Percentiles rank a stretch among this genome's conserved stretches.
Conservation (phyloP, 257 asterid genomes). For the Solanum chilense region DNA sequence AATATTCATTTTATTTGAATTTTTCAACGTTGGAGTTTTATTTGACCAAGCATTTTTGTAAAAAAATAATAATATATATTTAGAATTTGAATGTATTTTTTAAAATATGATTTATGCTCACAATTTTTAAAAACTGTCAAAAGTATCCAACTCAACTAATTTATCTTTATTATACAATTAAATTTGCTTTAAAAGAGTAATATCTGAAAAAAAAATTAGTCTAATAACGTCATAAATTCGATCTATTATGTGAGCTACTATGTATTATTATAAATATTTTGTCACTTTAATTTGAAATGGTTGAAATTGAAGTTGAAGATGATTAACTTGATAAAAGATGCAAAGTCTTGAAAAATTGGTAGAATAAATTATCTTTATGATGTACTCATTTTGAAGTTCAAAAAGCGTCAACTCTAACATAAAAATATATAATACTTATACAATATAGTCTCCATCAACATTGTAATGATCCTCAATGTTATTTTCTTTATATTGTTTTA, state of each 20-base stretch:
- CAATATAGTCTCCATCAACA: not conserved
- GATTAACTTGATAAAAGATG: too few species aligned
- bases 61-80: too few species aligned
- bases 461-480: not conserved
- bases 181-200: not conserved
- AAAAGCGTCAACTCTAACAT: not conserved
- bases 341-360: not conserved
- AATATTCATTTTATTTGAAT: not conserved
- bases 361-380: not conserved
- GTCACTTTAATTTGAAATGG: not conserved
- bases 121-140: not conserved
- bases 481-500: too few species aligned
- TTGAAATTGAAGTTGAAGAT: not conserved
- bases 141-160: too few species aligned
- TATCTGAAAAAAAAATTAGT: not conserved
- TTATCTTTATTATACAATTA: too few species aligned
- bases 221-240: not conserved
- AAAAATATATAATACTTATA: too few species aligned
- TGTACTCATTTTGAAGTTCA: not conserved
- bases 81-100: not conserved
- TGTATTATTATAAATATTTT: too few species aligned
- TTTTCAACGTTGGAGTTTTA: not conserved
- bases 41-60: not conserved
- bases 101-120: not conserved
- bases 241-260: not conserved